Percentiles rank a stretch among this genome's conserved stretches.
phyloP scores from a whole-genome alignment of 495 filamentous ascomycete genomes.

The Xylaria flabelliformis region DNA sequence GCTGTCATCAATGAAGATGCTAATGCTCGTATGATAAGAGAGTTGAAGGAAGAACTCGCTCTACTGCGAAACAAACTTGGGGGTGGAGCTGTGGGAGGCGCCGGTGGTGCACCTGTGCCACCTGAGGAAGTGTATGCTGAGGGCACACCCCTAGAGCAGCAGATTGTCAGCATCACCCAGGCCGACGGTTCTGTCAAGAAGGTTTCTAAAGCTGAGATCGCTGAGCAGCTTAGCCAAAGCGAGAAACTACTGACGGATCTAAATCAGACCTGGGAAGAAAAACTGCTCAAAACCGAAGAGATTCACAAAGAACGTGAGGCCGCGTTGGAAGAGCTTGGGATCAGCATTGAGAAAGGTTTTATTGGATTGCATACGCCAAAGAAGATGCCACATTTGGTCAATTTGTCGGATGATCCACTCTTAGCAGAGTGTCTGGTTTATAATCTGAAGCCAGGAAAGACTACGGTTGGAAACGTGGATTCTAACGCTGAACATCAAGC shows the following conservation, averaged over 20 bases:
- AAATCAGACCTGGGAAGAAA: constrained; percentile 99
- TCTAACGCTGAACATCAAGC: constrained; percentile 74
- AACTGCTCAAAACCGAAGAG: constrained; percentile 89
- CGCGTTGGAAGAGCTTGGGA: constrained; percentile 94
- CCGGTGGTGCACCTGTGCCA: constrained; percentile 50
- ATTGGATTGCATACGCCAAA: constrained; percentile 95
- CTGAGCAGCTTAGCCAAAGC: constrained; percentile 91
- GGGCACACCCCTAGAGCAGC: constrained; percentile 89
- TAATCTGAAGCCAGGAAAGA: constrained; percentile 94
- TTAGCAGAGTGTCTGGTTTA: constrained; percentile 97
- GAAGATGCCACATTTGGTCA: constrained; percentile 99
- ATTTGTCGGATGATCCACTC: constrained; percentile 93
- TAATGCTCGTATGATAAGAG: constrained; percentile 97
- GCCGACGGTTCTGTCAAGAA: constrained; percentile 88
- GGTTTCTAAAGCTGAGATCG: constrained; percentile 98
- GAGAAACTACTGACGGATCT: constrained; percentile 97
- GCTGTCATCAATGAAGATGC: constrained; percentile 99
- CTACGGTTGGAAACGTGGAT: constrained; percentile 90
- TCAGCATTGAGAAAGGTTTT: constrained; percentile 98
- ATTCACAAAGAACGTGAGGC: constrained; percentile 98
- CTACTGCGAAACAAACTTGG: constrained; percentile 86
- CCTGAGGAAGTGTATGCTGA: constrained; percentile 85
- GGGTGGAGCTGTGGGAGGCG: constrained; percentile 61
- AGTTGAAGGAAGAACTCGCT: constrained; percentile 93
- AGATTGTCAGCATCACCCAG: constrained; percentile 93